Conservation (phyloP, 2,329 filamentous ascomycete species). For the Xylariaceae sp. region DNA sequence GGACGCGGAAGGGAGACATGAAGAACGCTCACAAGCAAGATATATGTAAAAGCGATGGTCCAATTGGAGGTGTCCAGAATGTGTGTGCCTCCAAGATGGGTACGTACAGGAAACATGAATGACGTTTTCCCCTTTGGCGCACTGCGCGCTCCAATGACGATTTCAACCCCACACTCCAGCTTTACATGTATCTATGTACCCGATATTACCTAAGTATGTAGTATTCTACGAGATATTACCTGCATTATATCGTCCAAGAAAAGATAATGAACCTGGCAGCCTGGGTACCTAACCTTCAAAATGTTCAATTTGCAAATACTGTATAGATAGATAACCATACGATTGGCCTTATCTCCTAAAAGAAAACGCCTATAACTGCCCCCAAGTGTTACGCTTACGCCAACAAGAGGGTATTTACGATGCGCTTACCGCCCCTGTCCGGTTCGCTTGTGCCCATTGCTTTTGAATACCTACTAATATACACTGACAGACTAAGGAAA, state of each 20-base stretch:
- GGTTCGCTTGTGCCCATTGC: slow-evolving; percentile 10
- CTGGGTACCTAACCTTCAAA: no score
- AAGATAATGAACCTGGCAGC: no score
- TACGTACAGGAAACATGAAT: no score
- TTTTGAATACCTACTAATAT: slow-evolving; percentile 10
- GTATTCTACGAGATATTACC: no score
- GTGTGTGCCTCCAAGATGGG: not conserved
- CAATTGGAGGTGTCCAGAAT: not conserved
- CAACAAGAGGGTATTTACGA: slow-evolving; percentile 2
- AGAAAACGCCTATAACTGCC: slow-evolving; percentile 1
- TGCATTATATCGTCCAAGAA: no score
- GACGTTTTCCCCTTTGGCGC: not conserved
- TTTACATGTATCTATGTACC: no score
- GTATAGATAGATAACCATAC: slow-evolving; percentile 1
- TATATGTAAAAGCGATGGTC: not conserved
- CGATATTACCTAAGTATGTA: no score
- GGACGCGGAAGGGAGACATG: slow-evolving; percentile 37
- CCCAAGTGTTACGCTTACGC: not conserved
- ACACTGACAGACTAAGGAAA: slow-evolving; percentile 15
- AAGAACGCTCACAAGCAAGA: not conserved
- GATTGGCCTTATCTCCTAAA: slow-evolving; percentile 3
- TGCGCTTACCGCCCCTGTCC: slow-evolving; percentile 1
- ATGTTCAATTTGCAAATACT: no score
- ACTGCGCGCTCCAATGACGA: not conserved
- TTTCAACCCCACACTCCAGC: slow-evolving; percentile 7